Evolutionary conservation across 495 filamentous ascomycete genomes (phyloP), one percentile per base, ranked within the genome.

Genomic region (Filosporella fistucella): DNA sequence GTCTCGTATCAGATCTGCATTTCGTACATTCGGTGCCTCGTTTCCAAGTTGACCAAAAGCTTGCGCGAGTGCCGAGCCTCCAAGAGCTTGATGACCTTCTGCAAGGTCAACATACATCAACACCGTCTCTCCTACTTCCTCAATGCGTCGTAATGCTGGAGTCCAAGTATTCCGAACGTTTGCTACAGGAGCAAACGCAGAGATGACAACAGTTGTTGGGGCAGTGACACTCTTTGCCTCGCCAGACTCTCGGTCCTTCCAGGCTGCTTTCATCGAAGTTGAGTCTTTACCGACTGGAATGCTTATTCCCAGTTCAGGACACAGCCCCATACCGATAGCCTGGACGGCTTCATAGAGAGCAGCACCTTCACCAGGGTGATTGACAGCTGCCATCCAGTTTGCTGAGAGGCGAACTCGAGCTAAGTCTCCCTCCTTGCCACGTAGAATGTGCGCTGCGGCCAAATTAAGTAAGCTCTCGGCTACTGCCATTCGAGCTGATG

Each of bases 211-310:
- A 0, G 93, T 91, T 49, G 96, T 77, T 1, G 93, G 94, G 0
- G 94, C 86, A 20, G 88, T 96, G 34, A 97, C 91, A 56, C 89
- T 88, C 71, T 86, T 95, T 8, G 72, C 63, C 34, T 78, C 68
- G 34, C 81, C 80, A 7, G 74, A 77, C 40, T 81, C 74, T 30
- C 74, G 71, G 45, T 93, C 88, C 56, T 80, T 85, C 94, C 93
- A 98, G 47, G 88, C 86, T 68, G 93, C 91, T 72, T 96, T 96
- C 93, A 98, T 97, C 13, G 89, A 95, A 68, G 93, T 95, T 4
- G 91, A 96, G 63, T 98, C 93, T 68, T 97, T 96, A 41, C 93
- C 93, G 8, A 96, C 93, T 3, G 93, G 94, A 46, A 97, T 96
- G 45, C 85, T 88, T 55, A 97, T 80, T 16, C 88, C 89, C 28